Percentiles rank a stretch among this genome's conserved stretches.
Evolutionary conservation across 305 asterid genomes (phyloP).

Genomic region (Fraxinus xanthoxyloides): DNA sequence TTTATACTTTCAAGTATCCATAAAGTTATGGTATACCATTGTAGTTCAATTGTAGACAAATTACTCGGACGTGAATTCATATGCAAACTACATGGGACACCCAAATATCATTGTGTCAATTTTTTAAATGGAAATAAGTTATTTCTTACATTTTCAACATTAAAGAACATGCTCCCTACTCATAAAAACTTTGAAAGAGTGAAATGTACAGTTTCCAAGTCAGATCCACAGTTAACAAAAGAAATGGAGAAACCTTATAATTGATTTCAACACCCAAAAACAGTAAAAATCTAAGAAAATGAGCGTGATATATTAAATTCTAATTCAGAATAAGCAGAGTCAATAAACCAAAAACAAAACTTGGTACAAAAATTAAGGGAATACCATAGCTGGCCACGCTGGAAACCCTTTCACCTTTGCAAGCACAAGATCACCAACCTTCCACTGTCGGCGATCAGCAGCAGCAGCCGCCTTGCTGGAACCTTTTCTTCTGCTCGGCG

Average conservation of each 20-base stretch:
- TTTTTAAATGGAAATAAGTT: background rate
- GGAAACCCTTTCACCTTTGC: slow-evolving; percentile 98
- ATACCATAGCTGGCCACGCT: slow-evolving; percentile 98
- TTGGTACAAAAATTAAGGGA: background rate
- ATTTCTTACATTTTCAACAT: background rate
- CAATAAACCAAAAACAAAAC: background rate
- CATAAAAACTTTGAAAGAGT: background rate
- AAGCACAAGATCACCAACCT: slow-evolving; percentile 93
- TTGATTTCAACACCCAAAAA: background rate
- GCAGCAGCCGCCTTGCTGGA: slow-evolving; percentile 64
- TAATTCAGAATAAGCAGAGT: background rate
- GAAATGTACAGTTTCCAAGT: background rate
- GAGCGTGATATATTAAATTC: background rate
- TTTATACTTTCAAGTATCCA: background rate
- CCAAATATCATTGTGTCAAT: background rate
- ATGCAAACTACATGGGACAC: background rate
- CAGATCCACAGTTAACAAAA: background rate
- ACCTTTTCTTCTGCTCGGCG: slow-evolving; percentile 78
- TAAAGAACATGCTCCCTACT: background rate
- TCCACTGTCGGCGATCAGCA: slow-evolving; percentile 69
- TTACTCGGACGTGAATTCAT: background rate
- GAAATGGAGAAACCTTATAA: background rate
- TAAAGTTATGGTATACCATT: background rate
- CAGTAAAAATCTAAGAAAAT: background rate
- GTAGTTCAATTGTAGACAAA: background rate